Evolutionary conservation across 2,329 filamentous ascomycete species (phyloP).

Genomic region (Paracorniculantispora psalliotae): DNA sequence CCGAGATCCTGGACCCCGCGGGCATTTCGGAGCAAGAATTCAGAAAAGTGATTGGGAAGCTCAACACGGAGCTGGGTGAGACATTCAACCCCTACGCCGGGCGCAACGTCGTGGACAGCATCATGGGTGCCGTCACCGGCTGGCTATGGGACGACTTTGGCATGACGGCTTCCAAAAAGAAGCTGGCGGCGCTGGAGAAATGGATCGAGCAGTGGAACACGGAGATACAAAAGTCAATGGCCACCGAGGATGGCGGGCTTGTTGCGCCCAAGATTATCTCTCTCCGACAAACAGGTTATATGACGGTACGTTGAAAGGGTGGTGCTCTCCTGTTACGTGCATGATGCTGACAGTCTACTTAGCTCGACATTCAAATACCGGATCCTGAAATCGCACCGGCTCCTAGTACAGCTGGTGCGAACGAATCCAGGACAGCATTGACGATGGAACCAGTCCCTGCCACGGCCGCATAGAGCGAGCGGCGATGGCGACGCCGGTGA

Average conservation of each 20-base stretch:
- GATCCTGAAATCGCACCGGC: slow-evolving; percentile 65
- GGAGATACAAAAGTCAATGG: slow-evolving; percentile 55
- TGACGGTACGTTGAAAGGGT: slow-evolving; percentile 57
- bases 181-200: slow-evolving; percentile 63
- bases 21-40: slow-evolving; percentile 84
- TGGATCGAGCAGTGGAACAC: slow-evolving; percentile 88
- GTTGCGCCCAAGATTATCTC: slow-evolving; percentile 68
- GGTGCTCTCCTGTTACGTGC: neutral
- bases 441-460: slow-evolving; percentile 28
- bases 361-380: slow-evolving; percentile 78
- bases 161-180: slow-evolving; percentile 67
- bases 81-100: slow-evolving; percentile 74
- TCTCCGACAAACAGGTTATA: slow-evolving; percentile 77
- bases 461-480: slow-evolving; percentile 16
- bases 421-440: slow-evolving; percentile 31
- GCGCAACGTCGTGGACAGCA: slow-evolving; percentile 73
- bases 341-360: neutral
- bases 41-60: slow-evolving; percentile 69
- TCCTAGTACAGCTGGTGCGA: slow-evolving; percentile 38
- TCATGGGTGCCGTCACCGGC: slow-evolving; percentile 77
- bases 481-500: neutral
- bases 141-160: slow-evolving; percentile 95
- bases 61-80: slow-evolving; percentile 72
- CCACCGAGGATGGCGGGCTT: slow-evolving; percentile 42
- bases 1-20: slow-evolving; percentile 85